These are phyloP conservation scores for Podaxis sp. DNA, from an alignment of 768 basidiomycete species.

Conservation along the genomic window DNA sequence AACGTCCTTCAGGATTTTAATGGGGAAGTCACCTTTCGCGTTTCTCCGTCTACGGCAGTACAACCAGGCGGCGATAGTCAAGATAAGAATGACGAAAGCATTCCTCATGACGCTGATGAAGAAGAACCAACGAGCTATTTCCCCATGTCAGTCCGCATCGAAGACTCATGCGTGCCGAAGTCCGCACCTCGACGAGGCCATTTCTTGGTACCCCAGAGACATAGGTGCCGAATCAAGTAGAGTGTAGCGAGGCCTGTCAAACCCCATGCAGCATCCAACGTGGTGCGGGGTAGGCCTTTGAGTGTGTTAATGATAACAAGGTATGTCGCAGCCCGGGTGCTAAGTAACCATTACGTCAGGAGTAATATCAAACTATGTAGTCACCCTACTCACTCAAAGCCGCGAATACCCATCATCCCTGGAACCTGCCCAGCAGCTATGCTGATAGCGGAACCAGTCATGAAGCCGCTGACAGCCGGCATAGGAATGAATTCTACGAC, in stretches of 20 bases:
- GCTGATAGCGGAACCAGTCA: constrained; percentile 97
- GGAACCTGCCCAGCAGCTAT: constrained; percentile 90
- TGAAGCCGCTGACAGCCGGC: constrained; percentile 85
- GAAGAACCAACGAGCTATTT: constrained; percentile 66
- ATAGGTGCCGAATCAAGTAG: constrained; percentile 64
- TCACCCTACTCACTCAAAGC: constrained; percentile 63
- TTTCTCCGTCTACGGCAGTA: constrained; percentile 65
- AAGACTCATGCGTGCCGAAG: neutral
- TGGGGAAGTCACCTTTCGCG: constrained; percentile 68
- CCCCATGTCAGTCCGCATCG: neutral
- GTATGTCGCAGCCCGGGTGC: constrained; percentile 85
- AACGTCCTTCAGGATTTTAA: constrained; percentile 80
- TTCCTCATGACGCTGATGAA: constrained; percentile 77
- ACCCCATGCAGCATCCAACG: constrained; percentile 89
- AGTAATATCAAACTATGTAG: neutral
- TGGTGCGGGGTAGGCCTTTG: constrained; percentile 71
- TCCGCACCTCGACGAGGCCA: constrained; percentile 62
- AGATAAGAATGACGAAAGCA: constrained; percentile 84
- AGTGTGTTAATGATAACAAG: constrained; percentile 90
- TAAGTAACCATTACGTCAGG: constrained; percentile 25
- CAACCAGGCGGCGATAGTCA: constrained; percentile 87
- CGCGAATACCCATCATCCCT: constrained; percentile 82
- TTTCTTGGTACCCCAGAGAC: constrained; percentile 46
- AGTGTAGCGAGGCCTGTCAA: constrained; percentile 69
- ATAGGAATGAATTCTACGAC: constrained; percentile 91